These are phyloP conservation scores for Amanita pallidorosea DNA, from an alignment of 768 basidiomycete species.

Conservation along the genomic window DNA sequence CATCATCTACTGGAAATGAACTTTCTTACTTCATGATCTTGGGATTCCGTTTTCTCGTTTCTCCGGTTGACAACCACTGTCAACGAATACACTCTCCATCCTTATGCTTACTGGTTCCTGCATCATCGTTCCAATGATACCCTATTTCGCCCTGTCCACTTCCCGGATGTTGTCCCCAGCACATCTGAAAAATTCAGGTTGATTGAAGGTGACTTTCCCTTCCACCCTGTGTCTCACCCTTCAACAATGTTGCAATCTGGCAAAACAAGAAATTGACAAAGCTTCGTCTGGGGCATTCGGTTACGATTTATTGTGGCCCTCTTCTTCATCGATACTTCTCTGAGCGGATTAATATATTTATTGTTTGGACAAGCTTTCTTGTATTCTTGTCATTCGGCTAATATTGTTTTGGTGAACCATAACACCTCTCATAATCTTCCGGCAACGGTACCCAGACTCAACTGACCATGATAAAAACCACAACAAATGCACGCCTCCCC, in stretches of 20 bases:
- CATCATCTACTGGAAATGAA: slow-evolving; percentile 49
- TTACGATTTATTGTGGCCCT: slow-evolving; percentile 55
- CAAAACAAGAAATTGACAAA: background rate
- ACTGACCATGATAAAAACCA: too few species aligned
- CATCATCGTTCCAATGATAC: slow-evolving; percentile 43
- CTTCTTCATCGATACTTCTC: slow-evolving; percentile 58
- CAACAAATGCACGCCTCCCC: too few species aligned
- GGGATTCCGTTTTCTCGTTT: slow-evolving; percentile 47
- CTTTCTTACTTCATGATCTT: slow-evolving; percentile 58
- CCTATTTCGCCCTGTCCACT: slow-evolving; percentile 40
- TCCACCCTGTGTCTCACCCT: slow-evolving; percentile 4
- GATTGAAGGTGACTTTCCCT: slow-evolving; percentile 45
- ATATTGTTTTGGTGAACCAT: background rate
- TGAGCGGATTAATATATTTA: slow-evolving; percentile 49
- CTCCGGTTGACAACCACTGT: slow-evolving; percentile 27
- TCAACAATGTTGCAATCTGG: background rate
- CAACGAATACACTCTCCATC: slow-evolving; percentile 43
- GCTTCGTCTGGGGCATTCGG: slow-evolving; percentile 14
- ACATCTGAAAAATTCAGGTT: slow-evolving; percentile 31
- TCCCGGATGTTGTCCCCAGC: slow-evolving; percentile 54
- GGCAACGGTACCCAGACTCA: too few species aligned
- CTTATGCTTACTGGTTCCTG: slow-evolving; percentile 62
- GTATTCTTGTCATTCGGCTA: background rate
- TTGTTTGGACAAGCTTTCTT: slow-evolving; percentile 15
- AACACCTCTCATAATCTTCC: background rate